Conservation (phyloP, 2,329 filamentous ascomycete species). For the Fusarium paranaense region DNA sequence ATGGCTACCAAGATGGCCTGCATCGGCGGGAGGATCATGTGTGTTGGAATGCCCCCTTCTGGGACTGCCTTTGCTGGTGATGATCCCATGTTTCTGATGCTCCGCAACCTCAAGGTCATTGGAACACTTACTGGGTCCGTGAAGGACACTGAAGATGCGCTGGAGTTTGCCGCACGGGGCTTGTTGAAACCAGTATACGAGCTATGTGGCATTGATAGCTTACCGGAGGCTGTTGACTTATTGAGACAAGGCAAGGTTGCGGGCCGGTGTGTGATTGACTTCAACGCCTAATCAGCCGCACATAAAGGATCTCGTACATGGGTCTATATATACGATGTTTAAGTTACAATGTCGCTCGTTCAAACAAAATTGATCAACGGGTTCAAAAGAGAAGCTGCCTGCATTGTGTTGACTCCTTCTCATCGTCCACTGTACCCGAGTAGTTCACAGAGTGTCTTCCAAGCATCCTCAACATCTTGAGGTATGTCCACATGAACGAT, state of each 20-base stretch:
- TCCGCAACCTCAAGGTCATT: slow-evolving; percentile 11
- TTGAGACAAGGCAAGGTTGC: not conserved
- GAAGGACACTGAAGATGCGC: not conserved
- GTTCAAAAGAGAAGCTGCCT: too few species aligned
- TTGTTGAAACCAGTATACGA: not conserved
- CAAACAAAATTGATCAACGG: not conserved
- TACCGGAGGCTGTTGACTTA: not conserved
- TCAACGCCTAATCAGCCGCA: not conserved
- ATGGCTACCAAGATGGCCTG: not conserved
- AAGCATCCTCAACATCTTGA: slow-evolving; percentile 18
- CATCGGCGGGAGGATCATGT: slow-evolving; percentile 25
- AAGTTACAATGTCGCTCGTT: not conserved
- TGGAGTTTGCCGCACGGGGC: not conserved
- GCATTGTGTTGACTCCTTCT: not conserved
- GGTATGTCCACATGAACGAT: slow-evolving; percentile 35
- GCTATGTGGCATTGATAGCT: not conserved
- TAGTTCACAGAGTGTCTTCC: slow-evolving; percentile 10
- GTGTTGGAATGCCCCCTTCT: slow-evolving; percentile 9
- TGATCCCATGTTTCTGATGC: slow-evolving; percentile 12
- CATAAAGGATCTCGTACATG: not conserved
- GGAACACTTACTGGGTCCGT: slow-evolving; percentile 9
- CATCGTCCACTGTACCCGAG: slow-evolving; percentile 14
- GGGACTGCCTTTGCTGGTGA: slow-evolving; percentile 11
- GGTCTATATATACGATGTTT: not conserved
- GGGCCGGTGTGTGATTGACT: not conserved